Base-by-base conservation (phyloP, 2,329 filamentous ascomycete genomes). In the Sporothrix variecibatus region DNA sequence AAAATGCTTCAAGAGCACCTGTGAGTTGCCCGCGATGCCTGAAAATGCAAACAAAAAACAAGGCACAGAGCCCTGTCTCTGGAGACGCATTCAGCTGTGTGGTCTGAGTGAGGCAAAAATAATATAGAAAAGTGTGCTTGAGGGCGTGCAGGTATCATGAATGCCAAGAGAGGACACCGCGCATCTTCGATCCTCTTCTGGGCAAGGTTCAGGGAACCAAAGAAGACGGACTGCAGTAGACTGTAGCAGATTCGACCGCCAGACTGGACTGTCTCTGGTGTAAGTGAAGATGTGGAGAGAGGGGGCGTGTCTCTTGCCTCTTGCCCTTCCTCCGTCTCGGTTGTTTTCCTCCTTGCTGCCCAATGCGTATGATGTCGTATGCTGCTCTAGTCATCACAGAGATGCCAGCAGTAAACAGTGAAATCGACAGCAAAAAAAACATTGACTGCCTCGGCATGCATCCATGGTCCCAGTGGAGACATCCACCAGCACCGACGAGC, bases 171-270 rank as follows among this genome's bases (percentile, higher is more conserved):
- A 23, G 15, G 9, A 20, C 51, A 11, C 3, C 56, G 28, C 56
- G 56, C 56, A 60, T 60, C 56, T 60, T 60, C 28, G 12, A 60
- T 15, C 56, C 28, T 60, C 56, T 60, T 60, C 56, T 20, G 56
- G 56, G 20, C 56, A 60, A 60, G 56, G 56, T 60, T 34, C 28
- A 34, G 56, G 56, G 56, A 31, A 28, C 28, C 17, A 51, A 9
- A 17, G 6, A 12, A 12, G 51, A n/a, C 56, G 28, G 56, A 20
- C 56, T 60, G 1, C 2, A n/a, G 28, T 6, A 28, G 28, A 34
- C 28, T 31, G 28, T 2, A 60, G 17, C 7, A 7, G 51, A 23
- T 20, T 53, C 3, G 20, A 53, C 49, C 49, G 17, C 12, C 15
- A 20, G 20, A n/a, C 5, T 23, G 17, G 49, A 6, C 49, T n/a